Percentiles rank a stretch among this genome's conserved stretches.
These are phyloP conservation scores for Arabidopsis suecica DNA, from an alignment of 345 rosid species.

Conservation along the genomic window DNA sequence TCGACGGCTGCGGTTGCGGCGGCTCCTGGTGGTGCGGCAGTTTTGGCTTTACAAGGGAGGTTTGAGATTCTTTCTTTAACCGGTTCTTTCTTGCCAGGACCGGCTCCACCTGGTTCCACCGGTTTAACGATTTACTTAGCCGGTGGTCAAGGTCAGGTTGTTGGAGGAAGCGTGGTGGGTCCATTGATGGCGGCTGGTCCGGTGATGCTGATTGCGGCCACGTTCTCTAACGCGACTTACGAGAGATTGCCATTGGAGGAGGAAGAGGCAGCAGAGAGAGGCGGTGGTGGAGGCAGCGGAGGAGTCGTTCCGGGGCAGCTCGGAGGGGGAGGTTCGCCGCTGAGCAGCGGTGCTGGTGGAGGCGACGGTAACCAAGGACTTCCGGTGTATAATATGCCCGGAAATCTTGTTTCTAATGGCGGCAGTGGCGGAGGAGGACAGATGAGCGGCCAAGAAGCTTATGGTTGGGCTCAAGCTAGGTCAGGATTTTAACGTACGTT, in stretches of 20 bases:
- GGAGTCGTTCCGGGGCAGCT: conserved; percentile 48
- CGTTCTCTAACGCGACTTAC: conserved; percentile 57
- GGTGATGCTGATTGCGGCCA: conserved; percentile 58
- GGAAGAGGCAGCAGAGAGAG: conserved; percentile 46
- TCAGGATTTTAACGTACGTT: conserved; percentile 47
- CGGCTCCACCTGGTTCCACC: conserved; percentile 58
- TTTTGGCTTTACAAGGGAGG: conserved; percentile 58
- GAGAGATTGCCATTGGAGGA: conserved; percentile 59
- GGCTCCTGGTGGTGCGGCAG: conserved; percentile 42
- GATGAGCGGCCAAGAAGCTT: conserved; percentile 56
- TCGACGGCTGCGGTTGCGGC: conserved; percentile 25
- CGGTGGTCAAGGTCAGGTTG: conserved; percentile 61
- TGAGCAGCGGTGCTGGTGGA: conserved; percentile 53
- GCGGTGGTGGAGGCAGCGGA: conserved; percentile 51
- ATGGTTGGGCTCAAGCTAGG: conserved; percentile 62
- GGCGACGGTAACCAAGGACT: conserved; percentile 57
- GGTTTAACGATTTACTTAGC: conserved; percentile 59
- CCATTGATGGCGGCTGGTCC: conserved; percentile 54
- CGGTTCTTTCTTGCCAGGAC: conserved; percentile 56
- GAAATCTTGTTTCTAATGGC: conserved; percentile 67
- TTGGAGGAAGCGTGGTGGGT: conserved; percentile 58
- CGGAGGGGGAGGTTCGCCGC: conserved; percentile 41
- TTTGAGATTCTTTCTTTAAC: conserved; percentile 57
- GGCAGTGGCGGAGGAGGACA: conserved; percentile 54
- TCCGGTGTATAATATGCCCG: conserved; percentile 62